Percentiles rank a stretch among this genome's conserved stretches.
These are phyloP conservation scores for Yarrowia keelungensis DNA, from an alignment of 805 yeast genomes.

Conservation along the genomic window DNA sequence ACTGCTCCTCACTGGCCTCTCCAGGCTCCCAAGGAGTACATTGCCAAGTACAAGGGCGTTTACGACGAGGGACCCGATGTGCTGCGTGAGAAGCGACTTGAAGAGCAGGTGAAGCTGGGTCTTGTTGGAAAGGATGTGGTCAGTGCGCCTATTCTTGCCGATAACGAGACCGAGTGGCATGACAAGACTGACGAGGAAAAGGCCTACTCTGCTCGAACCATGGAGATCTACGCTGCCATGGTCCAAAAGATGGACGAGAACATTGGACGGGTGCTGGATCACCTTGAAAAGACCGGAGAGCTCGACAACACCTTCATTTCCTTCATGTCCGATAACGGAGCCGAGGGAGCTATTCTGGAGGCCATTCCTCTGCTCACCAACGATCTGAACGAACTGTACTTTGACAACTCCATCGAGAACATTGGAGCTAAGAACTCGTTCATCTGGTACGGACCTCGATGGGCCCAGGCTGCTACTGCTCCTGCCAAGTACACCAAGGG, in stretches of 20 bases:
- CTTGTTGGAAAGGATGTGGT: conserved; percentile 55
- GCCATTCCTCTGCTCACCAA: conserved; percentile 57
- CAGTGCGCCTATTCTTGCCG: conserved; percentile 46
- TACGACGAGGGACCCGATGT: conserved; percentile 59
- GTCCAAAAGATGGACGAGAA: conserved; percentile 61
- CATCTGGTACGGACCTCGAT: conserved; percentile 61
- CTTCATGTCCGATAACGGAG: conserved; percentile 70
- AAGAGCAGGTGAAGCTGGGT: conserved; percentile 55
- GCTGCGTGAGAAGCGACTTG: conserved; percentile 53
- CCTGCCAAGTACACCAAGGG: conserved; percentile 62
- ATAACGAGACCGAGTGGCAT: conserved; percentile 52
- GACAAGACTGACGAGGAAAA: conserved; percentile 53
- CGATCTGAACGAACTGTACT: conserved; percentile 49
- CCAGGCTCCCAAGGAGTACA: conserved; percentile 61
- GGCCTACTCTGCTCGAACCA: conserved; percentile 53
- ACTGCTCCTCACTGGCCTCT: conserved; percentile 73
- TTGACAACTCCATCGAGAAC: conserved; percentile 55
- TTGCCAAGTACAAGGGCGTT: conserved; percentile 57
- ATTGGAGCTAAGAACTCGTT: conserved; percentile 59
- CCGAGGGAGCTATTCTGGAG: conserved; percentile 65
- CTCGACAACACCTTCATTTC: conserved; percentile 61
- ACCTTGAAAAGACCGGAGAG: conserved; percentile 55
- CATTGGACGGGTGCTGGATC: conserved; percentile 57
- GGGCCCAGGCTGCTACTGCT: conserved; percentile 71
- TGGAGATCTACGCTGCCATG: conserved; percentile 69